Conservation (phyloP, 176 grass and related monocot genomes). For the Musa schizocarpa region DNA sequence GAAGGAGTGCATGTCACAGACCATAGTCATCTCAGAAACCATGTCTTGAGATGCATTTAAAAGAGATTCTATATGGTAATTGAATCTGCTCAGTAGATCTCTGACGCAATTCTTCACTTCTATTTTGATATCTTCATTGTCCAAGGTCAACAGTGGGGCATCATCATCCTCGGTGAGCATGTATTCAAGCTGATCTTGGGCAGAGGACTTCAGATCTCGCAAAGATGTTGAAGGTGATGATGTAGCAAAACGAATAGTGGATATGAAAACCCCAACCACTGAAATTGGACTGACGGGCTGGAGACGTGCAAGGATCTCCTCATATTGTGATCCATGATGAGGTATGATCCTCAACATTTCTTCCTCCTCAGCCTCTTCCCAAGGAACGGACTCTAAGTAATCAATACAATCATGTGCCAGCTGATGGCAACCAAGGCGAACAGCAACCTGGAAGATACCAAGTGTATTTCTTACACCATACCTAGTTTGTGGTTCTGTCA, state of each 20-base stretch:
- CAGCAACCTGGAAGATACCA: slow-evolving; percentile 47
- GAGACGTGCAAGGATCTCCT: slow-evolving; percentile 59
- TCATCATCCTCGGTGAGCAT: slow-evolving; percentile 97
- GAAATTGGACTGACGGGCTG: slow-evolving; percentile 33
- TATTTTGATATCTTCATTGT: slow-evolving; percentile 33
- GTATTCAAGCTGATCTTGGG: slow-evolving; percentile 86
- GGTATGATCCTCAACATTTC: slow-evolving; percentile 53
- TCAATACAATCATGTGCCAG: slow-evolving; percentile 38
- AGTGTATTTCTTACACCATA: slow-evolving; percentile 77
- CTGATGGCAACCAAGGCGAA: slow-evolving; percentile 36
- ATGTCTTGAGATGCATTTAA: slow-evolving; percentile 5
- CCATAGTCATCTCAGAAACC: background rate
- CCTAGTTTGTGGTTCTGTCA: slow-evolving; percentile 44
- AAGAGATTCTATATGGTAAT: slow-evolving; percentile 26
- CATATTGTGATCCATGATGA: slow-evolving; percentile 35
- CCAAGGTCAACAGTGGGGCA: slow-evolving; percentile 41
- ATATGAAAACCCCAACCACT: slow-evolving; percentile 48
- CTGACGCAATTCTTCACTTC: slow-evolving; percentile 46
- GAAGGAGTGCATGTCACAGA: slow-evolving; percentile 26
- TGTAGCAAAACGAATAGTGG: slow-evolving; percentile 58
- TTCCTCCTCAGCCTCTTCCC: slow-evolving; percentile 86
- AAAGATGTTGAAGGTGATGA: slow-evolving; percentile 19
- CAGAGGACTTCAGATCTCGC: slow-evolving; percentile 56
- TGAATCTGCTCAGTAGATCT: slow-evolving; percentile 40
- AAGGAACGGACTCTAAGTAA: slow-evolving; percentile 74